Conservation (phyloP, 257 asterid species). For the Dorcoceras hygrometricum region DNA sequence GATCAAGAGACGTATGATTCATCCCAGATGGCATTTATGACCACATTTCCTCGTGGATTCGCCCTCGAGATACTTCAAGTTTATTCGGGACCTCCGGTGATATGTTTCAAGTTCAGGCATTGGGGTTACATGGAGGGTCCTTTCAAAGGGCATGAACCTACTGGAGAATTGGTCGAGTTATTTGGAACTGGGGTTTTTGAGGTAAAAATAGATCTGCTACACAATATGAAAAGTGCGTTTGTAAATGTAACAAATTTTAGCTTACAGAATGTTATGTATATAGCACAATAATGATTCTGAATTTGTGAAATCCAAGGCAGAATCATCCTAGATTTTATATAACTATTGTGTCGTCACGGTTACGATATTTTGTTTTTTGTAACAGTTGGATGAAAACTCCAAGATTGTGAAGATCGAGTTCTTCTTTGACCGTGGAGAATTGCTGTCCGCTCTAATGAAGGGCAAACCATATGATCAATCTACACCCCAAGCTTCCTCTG, state of each 20-base stretch:
- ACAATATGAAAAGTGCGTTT: no score
- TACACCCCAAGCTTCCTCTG: no score
- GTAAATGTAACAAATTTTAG: no score
- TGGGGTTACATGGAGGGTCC: slow-evolving; percentile 80
- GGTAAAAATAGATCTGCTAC: no score
- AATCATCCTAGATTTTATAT: no score
- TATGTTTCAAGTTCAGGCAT: slow-evolving; percentile 67
- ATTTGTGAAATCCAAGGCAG: no score
- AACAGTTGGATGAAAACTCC: slow-evolving; percentile 40
- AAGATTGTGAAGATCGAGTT: slow-evolving; percentile 53
- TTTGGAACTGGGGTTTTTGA: slow-evolving; percentile 44
- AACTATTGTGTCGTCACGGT: no score
- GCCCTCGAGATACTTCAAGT: slow-evolving; percentile 64
- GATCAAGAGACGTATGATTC: slow-evolving; percentile 51
- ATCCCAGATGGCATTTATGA: slow-evolving; percentile 50
- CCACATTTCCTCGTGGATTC: slow-evolving; percentile 64
- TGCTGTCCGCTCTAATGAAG: slow-evolving; percentile 42
- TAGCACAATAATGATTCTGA: no score
- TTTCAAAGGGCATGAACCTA: slow-evolving; percentile 53
- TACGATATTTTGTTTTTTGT: no score
- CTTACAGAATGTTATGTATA: no score
- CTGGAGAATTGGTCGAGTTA: slow-evolving; percentile 58
- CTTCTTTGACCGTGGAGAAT: slow-evolving; percentile 51
- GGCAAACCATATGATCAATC: slow-evolving; percentile 14
- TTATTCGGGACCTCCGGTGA: slow-evolving; percentile 68